Conservation (phyloP, 306 rosid species). For the Rosa chinensis region DNA sequence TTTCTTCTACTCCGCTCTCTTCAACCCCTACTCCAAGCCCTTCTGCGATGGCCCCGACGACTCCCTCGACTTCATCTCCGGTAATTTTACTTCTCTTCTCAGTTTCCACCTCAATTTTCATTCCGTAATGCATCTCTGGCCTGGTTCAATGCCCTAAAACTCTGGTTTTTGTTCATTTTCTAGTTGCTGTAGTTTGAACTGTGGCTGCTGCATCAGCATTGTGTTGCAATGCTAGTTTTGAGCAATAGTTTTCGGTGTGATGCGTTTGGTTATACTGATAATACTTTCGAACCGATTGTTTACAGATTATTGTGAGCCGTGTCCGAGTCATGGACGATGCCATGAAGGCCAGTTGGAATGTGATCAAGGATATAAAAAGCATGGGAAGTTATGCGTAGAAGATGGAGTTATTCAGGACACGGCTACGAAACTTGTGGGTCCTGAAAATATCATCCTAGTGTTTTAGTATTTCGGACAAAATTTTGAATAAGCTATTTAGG, state of each 20-base stretch:
- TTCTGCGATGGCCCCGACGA: slow-evolving; percentile 54
- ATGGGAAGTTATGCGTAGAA: slow-evolving; percentile 65
- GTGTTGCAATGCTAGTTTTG: background rate
- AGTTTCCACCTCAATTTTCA: background rate
- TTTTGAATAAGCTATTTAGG: background rate
- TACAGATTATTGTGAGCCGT: slow-evolving; percentile 78
- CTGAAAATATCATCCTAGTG: slow-evolving; percentile 25
- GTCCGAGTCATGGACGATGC: slow-evolving; percentile 81
- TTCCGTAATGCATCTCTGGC: too few relatives aligned
- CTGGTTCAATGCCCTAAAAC: background rate
- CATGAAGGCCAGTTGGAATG: slow-evolving; percentile 65
- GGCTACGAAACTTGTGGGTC: slow-evolving; percentile 70
- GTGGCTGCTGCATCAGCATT: background rate
- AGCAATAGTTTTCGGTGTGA: background rate
- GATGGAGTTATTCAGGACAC: slow-evolving; percentile 72
- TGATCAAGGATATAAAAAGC: slow-evolving; percentile 58
- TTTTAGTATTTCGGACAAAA: background rate
- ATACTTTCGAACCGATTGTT: slow-evolving; percentile 4
- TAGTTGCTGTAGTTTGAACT: background rate
- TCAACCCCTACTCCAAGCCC: slow-evolving; percentile 39
- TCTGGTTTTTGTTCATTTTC: background rate
- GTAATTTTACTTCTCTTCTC: slow-evolving; percentile 29
- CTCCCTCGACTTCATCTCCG: slow-evolving; percentile 40
- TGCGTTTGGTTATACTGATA: slow-evolving; percentile 17
- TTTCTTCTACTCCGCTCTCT: slow-evolving; percentile 41